Conservation (phyloP, 768 basidiomycete genomes). For the Suillus americanus region DNA sequence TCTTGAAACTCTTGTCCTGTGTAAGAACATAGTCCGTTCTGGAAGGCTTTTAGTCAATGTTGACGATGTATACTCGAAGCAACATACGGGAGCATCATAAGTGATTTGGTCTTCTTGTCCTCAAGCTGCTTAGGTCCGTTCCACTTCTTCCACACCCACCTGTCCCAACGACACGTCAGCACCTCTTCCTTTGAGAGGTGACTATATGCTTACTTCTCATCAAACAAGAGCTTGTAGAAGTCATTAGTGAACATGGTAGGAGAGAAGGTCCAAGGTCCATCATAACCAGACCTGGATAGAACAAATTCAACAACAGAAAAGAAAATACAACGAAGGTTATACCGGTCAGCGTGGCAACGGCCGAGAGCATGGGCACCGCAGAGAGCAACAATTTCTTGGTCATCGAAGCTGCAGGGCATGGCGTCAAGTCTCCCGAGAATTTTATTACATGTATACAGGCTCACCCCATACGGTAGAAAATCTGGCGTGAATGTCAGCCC, state of each 20-base stretch:
- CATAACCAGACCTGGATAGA: conserved; percentile 64
- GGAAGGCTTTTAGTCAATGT: neutral
- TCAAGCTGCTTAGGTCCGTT: conserved; percentile 88
- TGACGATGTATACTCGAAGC: neutral
- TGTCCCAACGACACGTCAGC: conserved; percentile 15
- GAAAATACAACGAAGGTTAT: neutral
- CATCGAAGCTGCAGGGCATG: conserved; percentile 62
- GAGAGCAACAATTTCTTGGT: conserved; percentile 96
- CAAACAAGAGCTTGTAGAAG: conserved; percentile 81
- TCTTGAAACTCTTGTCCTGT: conserved; percentile 92
- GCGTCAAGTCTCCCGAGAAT: neutral
- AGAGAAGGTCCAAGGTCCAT: conserved; percentile 95
- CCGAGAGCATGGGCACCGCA: conserved; percentile 94
- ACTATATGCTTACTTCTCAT: conserved; percentile 62
- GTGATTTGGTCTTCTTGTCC: conserved; percentile 82
- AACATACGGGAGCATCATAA: conserved; percentile 96
- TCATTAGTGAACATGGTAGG: conserved; percentile 87
- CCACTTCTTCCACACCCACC: conserved; percentile 97
- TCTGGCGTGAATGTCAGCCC: conserved; percentile 28
- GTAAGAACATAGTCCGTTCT: conserved; percentile 87
- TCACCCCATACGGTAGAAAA: conserved; percentile 76
- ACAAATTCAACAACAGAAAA: neutral
- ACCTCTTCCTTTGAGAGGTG: neutral
- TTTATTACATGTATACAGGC: conserved; percentile 8
- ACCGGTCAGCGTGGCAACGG: conserved; percentile 87